These are phyloP conservation scores for Blastocystis sp. DNA, from an alignment of 352 stramenopile genomes.

Conservation along the genomic window DNA sequence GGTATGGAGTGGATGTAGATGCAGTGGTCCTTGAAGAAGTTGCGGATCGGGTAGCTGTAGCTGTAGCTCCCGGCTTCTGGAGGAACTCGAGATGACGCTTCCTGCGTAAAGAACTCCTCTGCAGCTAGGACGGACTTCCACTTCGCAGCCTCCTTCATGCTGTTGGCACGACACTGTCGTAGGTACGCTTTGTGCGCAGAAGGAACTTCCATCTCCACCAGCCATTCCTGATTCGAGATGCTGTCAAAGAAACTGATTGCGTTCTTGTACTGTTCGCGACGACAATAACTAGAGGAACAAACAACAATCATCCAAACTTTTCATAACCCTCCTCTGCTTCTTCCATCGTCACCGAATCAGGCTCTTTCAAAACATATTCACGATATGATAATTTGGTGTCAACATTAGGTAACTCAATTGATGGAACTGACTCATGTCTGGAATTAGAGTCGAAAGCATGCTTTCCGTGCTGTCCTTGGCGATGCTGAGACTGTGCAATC, in stretches of 20 bases:
- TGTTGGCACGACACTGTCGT: neutral
- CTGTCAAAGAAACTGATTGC: constrained; percentile 39
- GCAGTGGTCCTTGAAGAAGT: constrained; percentile 19
- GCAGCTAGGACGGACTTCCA: neutral
- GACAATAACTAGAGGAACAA: neutral
- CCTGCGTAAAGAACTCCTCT: neutral
- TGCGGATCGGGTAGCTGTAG: neutral
- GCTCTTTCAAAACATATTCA: constrained; percentile 35
- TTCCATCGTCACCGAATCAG: neutral
- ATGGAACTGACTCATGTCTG: neutral
- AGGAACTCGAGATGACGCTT: neutral
- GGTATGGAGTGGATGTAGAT: constrained; percentile 48
- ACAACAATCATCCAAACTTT: neutral
- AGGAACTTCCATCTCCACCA: neutral
- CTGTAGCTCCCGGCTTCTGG: neutral
- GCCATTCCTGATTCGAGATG: constrained; percentile 33
- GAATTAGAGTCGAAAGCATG: neutral
- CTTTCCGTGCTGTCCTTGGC: neutral
- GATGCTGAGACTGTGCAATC: neutral
- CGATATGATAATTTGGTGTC: constrained; percentile 23
- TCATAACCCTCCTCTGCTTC: constrained; percentile 40
- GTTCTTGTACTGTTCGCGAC: constrained; percentile 40
- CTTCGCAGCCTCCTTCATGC: neutral
- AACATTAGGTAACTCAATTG: neutral
- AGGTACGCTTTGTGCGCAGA: constrained; percentile 4